Evolutionary conservation across 495 filamentous ascomycete genomes (phyloP).

Genomic region (Talaromyces stipitatus): DNA sequence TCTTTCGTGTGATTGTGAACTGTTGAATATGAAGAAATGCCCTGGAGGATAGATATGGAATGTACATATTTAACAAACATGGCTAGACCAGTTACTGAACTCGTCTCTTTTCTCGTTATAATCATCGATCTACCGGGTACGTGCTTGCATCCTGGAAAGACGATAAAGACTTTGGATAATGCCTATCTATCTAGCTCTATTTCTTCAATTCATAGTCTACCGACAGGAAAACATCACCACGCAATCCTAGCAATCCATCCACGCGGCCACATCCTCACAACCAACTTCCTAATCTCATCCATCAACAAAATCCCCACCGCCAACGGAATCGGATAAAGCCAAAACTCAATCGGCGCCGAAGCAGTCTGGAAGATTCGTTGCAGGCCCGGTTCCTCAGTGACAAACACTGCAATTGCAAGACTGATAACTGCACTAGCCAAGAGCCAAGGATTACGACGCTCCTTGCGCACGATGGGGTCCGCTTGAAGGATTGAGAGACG

Average conservation of each 20-base stretch:
- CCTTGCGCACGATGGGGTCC: constrained; percentile 52
- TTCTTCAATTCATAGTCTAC: not conserved
- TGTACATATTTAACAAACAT: constrained; percentile 1
- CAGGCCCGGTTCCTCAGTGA: constrained; percentile 53
- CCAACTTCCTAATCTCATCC: constrained; percentile 51
- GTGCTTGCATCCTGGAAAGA: not conserved
- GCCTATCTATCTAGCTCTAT: not conserved
- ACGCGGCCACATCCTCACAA: constrained; percentile 39
- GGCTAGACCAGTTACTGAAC: not conserved
- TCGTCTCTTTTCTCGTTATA: no score
- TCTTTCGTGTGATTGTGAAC: not conserved
- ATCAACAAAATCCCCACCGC: constrained; percentile 51
- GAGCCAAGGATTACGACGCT: constrained; percentile 52
- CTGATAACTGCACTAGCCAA: constrained; percentile 59
- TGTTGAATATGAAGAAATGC: not conserved
- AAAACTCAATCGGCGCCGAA: constrained; percentile 53
- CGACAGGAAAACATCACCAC: constrained; percentile 27
- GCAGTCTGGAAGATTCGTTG: constrained; percentile 46
- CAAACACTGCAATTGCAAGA: constrained; percentile 54
- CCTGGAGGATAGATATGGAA: not conserved
- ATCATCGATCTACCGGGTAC: no score
- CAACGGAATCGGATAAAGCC: constrained; percentile 58
- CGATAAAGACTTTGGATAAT: not conserved
- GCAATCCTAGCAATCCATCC: constrained; percentile 38
- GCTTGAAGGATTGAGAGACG: constrained; percentile 61